These are phyloP conservation scores for Atkinsonella texensis DNA, from an alignment of 2,329 filamentous ascomycete species.

Conservation along the genomic window DNA sequence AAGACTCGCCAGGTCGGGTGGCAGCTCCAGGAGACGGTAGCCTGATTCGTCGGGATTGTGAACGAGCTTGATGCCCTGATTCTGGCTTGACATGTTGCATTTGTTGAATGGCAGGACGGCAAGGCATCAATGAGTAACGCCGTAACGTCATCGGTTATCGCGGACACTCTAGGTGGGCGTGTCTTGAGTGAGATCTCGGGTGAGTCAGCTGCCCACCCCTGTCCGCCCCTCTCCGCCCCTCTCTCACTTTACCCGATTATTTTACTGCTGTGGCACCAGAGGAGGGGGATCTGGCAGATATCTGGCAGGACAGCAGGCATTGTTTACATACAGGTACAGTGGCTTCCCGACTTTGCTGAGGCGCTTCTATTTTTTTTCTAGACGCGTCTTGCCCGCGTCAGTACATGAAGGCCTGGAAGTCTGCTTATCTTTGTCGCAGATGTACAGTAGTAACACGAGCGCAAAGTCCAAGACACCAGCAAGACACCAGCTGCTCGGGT, in stretches of 20 bases:
- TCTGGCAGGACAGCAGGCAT: no score
- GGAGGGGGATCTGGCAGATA: no score
- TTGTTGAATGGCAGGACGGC: not conserved
- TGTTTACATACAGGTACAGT: not conserved
- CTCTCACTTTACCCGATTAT: no score
- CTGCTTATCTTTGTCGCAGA: not conserved
- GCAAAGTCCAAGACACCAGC: no score
- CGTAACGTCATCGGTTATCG: not conserved
- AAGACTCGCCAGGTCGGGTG: slow-evolving; percentile 42
- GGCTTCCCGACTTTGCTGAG: not conserved
- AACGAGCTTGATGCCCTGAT: slow-evolving; percentile 35
- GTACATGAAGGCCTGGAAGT: not conserved
- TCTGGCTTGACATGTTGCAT: slow-evolving; percentile 33
- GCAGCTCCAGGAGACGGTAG: slow-evolving; percentile 52
- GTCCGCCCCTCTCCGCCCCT: no score
- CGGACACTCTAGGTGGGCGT: not conserved
- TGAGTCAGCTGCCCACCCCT: not conserved
- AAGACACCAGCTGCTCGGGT: no score
- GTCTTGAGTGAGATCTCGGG: not conserved
- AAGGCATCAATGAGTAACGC: not conserved
- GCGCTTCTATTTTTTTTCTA: not conserved
- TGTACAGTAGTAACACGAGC: not conserved
- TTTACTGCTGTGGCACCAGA: no score
- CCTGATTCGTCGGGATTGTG: slow-evolving; percentile 35
- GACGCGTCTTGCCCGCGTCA: not conserved